Evolutionary conservation across 306 rosid genomes (phyloP).

Genomic region (Cicer cuneatum): DNA sequence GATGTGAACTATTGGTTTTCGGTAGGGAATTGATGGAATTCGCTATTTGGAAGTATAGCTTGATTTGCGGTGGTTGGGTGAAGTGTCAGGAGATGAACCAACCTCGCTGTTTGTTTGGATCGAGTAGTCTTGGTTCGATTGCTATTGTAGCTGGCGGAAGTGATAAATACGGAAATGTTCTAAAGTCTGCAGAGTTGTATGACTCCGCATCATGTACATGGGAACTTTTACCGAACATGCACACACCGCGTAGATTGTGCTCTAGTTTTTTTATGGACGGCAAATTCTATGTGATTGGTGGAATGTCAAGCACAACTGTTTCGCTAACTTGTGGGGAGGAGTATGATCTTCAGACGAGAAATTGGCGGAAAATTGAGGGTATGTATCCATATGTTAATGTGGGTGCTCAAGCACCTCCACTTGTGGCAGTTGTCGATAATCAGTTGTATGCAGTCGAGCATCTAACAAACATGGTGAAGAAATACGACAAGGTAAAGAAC

Average conservation of each 20-base stretch:
- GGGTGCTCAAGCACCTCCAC: slow-evolving; percentile 96
- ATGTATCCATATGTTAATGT: slow-evolving; percentile 83
- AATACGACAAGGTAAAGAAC: slow-evolving; percentile 76
- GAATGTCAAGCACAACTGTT: slow-evolving; percentile 77
- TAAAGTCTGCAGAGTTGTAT: slow-evolving; percentile 77
- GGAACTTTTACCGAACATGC: slow-evolving; percentile 82
- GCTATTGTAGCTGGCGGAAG: slow-evolving; percentile 91
- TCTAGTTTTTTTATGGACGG: slow-evolving; percentile 88
- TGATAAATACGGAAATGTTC: slow-evolving; percentile 76
- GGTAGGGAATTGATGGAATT: slow-evolving; percentile 87
- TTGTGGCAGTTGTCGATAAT: slow-evolving; percentile 90
- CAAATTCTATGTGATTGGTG: slow-evolving; percentile 92
- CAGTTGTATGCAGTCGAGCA: slow-evolving; percentile 82
- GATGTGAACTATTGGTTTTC: slow-evolving; percentile 77
- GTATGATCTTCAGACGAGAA: slow-evolving; percentile 69
- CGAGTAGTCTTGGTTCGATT: slow-evolving; percentile 79
- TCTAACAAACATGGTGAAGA: slow-evolving; percentile 86
- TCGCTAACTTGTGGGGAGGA: slow-evolving; percentile 94
- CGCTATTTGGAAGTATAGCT: slow-evolving; percentile 86
- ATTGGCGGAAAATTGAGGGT: slow-evolving; percentile 79
- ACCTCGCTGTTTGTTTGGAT: slow-evolving; percentile 93
- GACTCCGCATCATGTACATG: slow-evolving; percentile 72
- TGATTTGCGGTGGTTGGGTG: slow-evolving; percentile 65
- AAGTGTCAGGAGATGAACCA: slow-evolving; percentile 80
- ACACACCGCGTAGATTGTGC: slow-evolving; percentile 82